phyloP scores from a whole-genome alignment of 108 stramenopile species.

The Thalassiosira profunda region DNA sequence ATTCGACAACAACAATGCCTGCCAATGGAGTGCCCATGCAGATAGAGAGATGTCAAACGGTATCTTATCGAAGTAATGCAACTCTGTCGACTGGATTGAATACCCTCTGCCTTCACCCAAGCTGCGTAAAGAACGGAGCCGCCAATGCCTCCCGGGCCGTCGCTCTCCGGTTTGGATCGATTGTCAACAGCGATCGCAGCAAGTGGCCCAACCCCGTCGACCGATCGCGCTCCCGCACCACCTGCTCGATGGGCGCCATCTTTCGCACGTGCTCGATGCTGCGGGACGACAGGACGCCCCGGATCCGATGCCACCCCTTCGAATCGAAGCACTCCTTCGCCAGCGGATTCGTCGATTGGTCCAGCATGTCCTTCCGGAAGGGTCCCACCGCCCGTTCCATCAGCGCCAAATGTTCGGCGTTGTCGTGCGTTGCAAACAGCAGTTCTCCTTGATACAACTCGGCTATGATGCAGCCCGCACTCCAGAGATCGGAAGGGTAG shows the following conservation, averaged over 20 bases:
- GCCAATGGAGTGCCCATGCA: too few relatives aligned
- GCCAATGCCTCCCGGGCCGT: constrained; percentile 64
- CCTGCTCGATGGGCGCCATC: constrained; percentile 57
- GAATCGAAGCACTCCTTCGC: constrained; percentile 75
- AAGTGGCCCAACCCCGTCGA: constrained; percentile 57
- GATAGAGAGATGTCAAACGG: too few relatives aligned
- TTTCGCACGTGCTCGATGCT: constrained; percentile 68
- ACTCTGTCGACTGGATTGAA: too few relatives aligned
- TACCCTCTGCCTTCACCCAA: too few relatives aligned
- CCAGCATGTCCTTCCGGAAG: constrained; percentile 79
- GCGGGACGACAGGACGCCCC: constrained; percentile 57
- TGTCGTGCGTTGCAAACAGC: constrained; percentile 96
- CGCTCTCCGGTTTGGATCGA: constrained; percentile 70
- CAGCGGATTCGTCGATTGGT: constrained; percentile 51
- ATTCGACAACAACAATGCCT: too few relatives aligned
- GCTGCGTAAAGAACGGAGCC: constrained; percentile 31
- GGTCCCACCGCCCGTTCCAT: constrained; percentile 91
- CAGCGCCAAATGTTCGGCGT: constrained; percentile 95
- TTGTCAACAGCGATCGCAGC: constrained; percentile 66
- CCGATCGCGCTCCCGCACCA: constrained; percentile 48
- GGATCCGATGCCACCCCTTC: constrained; percentile 68
- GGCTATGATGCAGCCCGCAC: constrained; percentile 94
- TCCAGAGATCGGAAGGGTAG: constrained; percentile 97
- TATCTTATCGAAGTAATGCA: too few relatives aligned
- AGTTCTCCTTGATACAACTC: constrained; percentile 95